Evolutionary conservation across 257 asterid species (phyloP).

Genomic region (Asclepias syriaca): DNA sequence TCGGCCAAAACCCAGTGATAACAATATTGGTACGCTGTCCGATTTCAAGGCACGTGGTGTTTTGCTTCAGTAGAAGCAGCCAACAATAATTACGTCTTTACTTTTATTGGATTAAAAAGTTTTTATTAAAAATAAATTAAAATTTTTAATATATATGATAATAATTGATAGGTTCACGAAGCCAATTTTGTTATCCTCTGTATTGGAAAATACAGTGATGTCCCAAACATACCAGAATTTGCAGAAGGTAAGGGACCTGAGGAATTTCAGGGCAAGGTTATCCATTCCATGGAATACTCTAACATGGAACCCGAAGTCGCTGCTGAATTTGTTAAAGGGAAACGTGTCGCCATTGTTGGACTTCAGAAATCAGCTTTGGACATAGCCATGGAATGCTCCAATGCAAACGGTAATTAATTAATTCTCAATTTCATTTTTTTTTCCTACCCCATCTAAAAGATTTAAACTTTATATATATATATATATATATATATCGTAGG

Average conservation of each 20-base stretch:
- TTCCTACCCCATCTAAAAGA: no score
- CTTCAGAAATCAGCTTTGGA: conserved; percentile 49
- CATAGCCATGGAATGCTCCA: conserved; percentile 39
- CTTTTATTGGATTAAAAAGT: no score
- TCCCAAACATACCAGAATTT: conserved; percentile 40
- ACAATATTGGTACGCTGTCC: no score
- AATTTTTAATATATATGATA: no score
- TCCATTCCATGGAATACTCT: conserved; percentile 51
- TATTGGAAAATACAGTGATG: conserved; percentile 36
- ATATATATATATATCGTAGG: conserved; percentile 12
- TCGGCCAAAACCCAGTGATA: no score
- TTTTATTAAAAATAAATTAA: no score
- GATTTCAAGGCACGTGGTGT: no score
- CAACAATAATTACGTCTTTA: no score
- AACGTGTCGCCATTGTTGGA: conserved; percentile 36
- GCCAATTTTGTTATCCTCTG: conserved; percentile 37
- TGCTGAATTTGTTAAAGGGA: conserved; percentile 27
- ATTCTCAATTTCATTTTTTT: neutral
- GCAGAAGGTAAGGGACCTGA: conserved; percentile 37
- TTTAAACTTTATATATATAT: no score
- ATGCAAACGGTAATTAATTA: conserved; percentile 27
- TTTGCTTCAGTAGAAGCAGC: no score
- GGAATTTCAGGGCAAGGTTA: conserved; percentile 31
- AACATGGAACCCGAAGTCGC: conserved; percentile 31
- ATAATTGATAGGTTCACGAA: conserved; percentile 21